Conservation (phyloP, 2,329 filamentous ascomycete species). For the Ampelomyces quisqualis region DNA sequence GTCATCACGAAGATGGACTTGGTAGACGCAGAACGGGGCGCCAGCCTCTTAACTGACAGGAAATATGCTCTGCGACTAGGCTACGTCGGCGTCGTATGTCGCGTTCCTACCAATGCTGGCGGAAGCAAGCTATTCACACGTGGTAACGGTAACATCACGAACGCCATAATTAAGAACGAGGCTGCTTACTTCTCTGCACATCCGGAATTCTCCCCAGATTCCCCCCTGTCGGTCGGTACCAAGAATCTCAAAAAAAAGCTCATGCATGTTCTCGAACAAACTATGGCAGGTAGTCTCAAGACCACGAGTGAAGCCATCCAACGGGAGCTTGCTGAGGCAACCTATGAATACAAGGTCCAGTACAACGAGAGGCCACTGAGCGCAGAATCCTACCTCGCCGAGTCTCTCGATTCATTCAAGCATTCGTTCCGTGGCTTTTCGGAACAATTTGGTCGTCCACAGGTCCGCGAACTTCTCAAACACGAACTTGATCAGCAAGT, state of each 20-base stretch:
- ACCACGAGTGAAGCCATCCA: slow-evolving; percentile 88
- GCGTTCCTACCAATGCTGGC: slow-evolving; percentile 64
- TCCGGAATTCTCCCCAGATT: slow-evolving; percentile 74
- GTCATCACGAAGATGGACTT: slow-evolving; percentile 99
- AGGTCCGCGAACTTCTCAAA: slow-evolving; percentile 89
- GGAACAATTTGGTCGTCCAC: slow-evolving; percentile 81
- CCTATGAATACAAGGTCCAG: slow-evolving; percentile 98
- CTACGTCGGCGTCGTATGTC: slow-evolving; percentile 92
- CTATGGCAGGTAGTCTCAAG: slow-evolving; percentile 90
- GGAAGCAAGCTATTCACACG: slow-evolving; percentile 75
- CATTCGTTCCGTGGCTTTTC: slow-evolving; percentile 95
- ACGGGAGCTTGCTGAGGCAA: slow-evolving; percentile 93
- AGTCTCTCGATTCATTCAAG: slow-evolving; percentile 94
- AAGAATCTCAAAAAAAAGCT: slow-evolving; percentile 87
- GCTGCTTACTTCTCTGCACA: slow-evolving; percentile 82
- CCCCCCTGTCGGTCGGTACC: slow-evolving; percentile 77
- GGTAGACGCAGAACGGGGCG: slow-evolving; percentile 78
- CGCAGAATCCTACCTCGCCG: slow-evolving; percentile 93
- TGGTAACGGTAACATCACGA: slow-evolving; percentile 75
- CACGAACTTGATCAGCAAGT: slow-evolving; percentile 92
- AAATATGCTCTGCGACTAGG: slow-evolving; percentile 95
- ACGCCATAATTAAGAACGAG: slow-evolving; percentile 84
- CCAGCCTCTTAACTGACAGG: slow-evolving; percentile 76
- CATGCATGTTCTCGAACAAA: slow-evolving; percentile 95
- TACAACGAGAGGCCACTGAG: slow-evolving; percentile 96